Evolutionary conservation across 257 asterid species (phyloP).

Genomic region (Petunia secreta): DNA sequence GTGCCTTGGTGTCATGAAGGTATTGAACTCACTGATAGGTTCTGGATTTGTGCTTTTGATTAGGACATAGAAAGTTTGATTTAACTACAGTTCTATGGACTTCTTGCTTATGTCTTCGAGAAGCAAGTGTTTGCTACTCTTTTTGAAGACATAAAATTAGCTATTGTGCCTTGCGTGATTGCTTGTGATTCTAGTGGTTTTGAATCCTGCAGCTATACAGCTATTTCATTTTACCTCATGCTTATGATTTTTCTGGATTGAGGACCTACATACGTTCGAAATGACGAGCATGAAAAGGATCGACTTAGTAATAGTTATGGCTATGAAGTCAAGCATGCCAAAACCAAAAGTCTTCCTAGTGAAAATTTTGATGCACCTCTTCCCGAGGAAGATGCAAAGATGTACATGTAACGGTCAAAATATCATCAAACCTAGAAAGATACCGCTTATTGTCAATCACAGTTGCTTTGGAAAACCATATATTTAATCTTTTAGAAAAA

Average conservation of each 20-base stretch:
- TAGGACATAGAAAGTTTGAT: neutral
- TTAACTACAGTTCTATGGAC: neutral
- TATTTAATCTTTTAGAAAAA: neutral
- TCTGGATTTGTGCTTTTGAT: neutral
- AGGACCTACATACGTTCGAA: neutral
- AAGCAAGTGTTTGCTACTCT: neutral
- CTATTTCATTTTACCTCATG: neutral
- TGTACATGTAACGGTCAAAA: neutral
- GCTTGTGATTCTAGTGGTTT: neutral
- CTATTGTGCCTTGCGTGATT: neutral
- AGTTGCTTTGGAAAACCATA: neutral
- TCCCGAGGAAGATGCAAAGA: slow-evolving; percentile 1
- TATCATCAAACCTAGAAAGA: neutral
- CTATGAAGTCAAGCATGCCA: neutral
- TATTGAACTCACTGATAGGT: neutral
- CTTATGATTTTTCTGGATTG: neutral
- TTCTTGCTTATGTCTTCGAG: neutral
- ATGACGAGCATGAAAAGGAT: neutral
- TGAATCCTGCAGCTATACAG: neutral
- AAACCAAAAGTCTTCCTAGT: neutral
- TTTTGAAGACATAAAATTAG: neutral
- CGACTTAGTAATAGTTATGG: neutral
- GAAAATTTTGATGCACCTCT: neutral
- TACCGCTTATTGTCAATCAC: neutral
- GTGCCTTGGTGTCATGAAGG: neutral